A percentile compares a stretch with the other conserved stretches of the same genome.
Evolutionary conservation across 805 yeast species (phyloP).

Genomic region (Candida odintsovae): DNA sequence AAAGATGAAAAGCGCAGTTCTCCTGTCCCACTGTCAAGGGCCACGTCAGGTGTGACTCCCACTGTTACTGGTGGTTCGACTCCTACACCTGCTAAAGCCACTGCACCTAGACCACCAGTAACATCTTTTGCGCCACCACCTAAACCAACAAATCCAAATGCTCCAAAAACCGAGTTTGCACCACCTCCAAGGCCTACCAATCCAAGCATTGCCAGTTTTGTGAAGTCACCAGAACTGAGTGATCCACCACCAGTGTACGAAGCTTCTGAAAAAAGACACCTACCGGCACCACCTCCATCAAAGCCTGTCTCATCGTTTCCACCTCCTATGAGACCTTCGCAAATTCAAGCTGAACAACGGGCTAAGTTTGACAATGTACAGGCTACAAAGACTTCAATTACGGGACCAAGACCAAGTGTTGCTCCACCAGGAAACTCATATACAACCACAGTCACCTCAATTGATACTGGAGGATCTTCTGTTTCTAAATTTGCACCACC

Average conservation of each 20-base stretch:
- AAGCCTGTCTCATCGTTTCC: slow-evolving; percentile 2
- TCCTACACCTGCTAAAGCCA: background rate
- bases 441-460: background rate
- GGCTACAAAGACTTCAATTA: background rate
- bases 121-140: slow-evolving; percentile 2
- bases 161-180: background rate
- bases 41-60: background rate
- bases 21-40: background rate
- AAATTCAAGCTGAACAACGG: background rate
- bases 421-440: background rate
- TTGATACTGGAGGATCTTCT: background rate
- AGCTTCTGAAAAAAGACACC: background rate
- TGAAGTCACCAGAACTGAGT: background rate
- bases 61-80: background rate
- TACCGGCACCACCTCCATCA: background rate
- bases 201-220: background rate
- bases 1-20: background rate
- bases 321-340: slow-evolving; percentile 10
- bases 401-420: background rate
- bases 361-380: background rate
- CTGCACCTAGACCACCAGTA: background rate
- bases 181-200: slow-evolving; percentile 22
- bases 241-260: background rate
- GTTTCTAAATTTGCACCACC: slow-evolving; percentile 15
- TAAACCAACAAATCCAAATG: slow-evolving; percentile 1